Base-by-base conservation (phyloP, 2,329 filamentous ascomycete genomes). In the Westerdykella ornata region DNA sequence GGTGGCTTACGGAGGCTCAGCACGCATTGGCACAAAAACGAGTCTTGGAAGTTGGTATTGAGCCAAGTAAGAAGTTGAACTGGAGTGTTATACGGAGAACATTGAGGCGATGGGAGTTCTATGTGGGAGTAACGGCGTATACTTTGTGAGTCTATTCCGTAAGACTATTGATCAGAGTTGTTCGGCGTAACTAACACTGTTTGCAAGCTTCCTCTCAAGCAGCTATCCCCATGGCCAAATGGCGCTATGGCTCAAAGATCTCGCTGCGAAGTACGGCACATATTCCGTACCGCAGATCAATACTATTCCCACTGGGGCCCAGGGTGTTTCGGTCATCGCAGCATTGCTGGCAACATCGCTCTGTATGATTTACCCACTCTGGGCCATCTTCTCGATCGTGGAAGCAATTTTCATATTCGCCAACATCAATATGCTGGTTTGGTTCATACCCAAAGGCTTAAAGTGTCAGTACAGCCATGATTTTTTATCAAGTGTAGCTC, bases 221-320 rank as follows among this genome's bases (percentile, higher is more conserved):
- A 63, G 62, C 0, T 76, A 76, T 43, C 71, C 71, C 0, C 50
- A 59, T 3, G 53, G 57, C 0, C 75, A 76, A 41, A 76, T 76
- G 72, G 73, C 68, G 20, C 66, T 76, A 9, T 76, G 73, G 73
- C 66, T 76, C 31, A 75, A 75, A 44, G 65, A 66, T 1, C 68
- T 72, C 19, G 66, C 67, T 4, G 48, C 43, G 2, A 62, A 60
- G 38, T 48, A 52, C 16, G 48, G 53, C 22, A 51, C 53, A 19
- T 76, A 72, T 49, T 69, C 69, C 0, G 63, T 76, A 0, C 65
- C 67, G 0, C 66, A 75, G 43, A 68, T 75, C 44, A 76, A 76
- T 53, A 63, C 70, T 11, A 66, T 76, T 1, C 73, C 73, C 0
- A 76, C 73, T 0, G 71, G 67, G 7, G 68, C 66, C 0, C 68